phyloP scores from a whole-genome alignment of 345 rosid species.

The Euphorbia peplus region DNA sequence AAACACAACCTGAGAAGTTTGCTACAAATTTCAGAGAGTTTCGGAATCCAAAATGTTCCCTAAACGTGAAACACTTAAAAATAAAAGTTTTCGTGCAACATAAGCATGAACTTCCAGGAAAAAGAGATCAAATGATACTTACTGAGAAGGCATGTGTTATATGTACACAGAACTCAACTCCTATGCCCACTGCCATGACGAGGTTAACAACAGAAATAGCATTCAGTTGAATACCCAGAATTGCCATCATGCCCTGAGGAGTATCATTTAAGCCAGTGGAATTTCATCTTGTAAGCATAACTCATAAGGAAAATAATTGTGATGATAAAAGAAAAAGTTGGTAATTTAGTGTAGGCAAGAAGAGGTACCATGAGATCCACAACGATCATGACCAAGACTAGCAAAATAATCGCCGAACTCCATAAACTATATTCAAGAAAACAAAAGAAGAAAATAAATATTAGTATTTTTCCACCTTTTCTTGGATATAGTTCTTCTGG shows the following conservation, averaged over 20 bases:
- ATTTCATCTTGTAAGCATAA: conserved; percentile 10
- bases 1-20: too few relatives aligned
- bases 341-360: not conserved
- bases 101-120: not conserved
- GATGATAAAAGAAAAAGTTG: not conserved
- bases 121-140: conserved; percentile 23
- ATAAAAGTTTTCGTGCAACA: too few relatives aligned
- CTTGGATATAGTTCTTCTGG: not conserved
- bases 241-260: conserved; percentile 94
- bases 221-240: conserved; percentile 81
- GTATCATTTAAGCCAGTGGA: conserved; percentile 23
- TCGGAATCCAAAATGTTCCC: too few relatives aligned
- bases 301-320: not conserved
- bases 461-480: not conserved
- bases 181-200: conserved; percentile 91
- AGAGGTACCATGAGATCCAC: conserved; percentile 78
- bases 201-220: conserved; percentile 96
- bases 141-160: conserved; percentile 88
- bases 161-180: conserved; percentile 96
- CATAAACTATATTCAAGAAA: conserved; percentile 58
- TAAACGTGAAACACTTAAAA: too few relatives aligned
- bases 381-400: conserved; percentile 80
- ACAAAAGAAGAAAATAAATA: conserved; percentile 9
- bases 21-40: too few relatives aligned
- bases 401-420: conserved; percentile 86